A percentile compares a stretch with the other conserved stretches of the same genome.
phyloP scores from a whole-genome alignment of 106 monocot genomes.

The Dendrobium huoshanense region DNA sequence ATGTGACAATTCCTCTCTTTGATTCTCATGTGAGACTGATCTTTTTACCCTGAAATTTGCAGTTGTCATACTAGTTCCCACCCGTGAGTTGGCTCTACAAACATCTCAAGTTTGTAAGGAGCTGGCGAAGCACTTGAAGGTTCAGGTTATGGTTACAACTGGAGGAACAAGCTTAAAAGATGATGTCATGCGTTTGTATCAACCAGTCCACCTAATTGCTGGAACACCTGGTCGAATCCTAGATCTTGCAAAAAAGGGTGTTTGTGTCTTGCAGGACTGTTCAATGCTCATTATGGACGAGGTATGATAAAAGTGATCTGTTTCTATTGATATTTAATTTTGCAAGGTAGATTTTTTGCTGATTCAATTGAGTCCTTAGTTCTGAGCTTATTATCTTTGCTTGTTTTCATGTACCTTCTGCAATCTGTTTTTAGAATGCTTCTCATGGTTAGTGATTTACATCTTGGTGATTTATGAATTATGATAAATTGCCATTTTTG shows the following conservation, averaged over 20 bases:
- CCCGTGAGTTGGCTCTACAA: conserved; percentile 83
- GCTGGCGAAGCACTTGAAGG: conserved; percentile 80
- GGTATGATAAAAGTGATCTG: conserved; percentile 30
- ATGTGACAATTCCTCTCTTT: background rate
- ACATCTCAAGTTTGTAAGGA: conserved; percentile 98
- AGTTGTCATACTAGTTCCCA: conserved; percentile 94
- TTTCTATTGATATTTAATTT: background rate
- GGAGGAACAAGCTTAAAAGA: conserved; percentile 93
- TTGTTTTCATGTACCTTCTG: background rate
- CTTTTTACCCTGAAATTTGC: background rate
- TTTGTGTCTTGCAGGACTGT: conserved; percentile 71
- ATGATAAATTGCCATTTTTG: background rate
- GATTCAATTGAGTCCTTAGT: background rate
- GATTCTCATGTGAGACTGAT: background rate
- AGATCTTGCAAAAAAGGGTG: conserved; percentile 82
- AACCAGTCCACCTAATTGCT: conserved; percentile 83
- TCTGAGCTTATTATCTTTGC: background rate
- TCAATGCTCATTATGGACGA: conserved; percentile 92
- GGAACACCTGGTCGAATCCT: conserved; percentile 91
- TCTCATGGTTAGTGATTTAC: too few relatives aligned
- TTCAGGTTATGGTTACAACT: conserved; percentile 93
- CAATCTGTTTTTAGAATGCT: background rate
- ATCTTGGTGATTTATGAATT: background rate
- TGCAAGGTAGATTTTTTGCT: background rate
- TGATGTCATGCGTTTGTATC: conserved; percentile 91